Evolutionary conservation across 2,329 filamentous ascomycete species (phyloP), one percentile per base, ranked within the genome.

Genomic region (Cladobotryum mycophilum): DNA sequence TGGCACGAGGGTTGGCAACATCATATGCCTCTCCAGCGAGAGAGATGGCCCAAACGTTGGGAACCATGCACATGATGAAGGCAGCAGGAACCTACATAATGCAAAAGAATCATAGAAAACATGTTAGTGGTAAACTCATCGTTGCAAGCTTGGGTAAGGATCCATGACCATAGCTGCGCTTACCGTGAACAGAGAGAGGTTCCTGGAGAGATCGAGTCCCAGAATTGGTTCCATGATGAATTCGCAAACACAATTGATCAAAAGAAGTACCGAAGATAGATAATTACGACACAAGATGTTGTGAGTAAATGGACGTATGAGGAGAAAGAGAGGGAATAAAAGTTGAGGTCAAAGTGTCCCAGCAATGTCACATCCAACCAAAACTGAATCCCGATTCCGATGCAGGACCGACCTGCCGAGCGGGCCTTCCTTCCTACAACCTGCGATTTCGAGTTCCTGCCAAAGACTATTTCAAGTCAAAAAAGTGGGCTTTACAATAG

Each of bases 51-150:
- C 72, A 70, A 12, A 55, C 41, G 41, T 73, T 66, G 3, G 73
- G 70, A 17, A 65, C 25, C 41, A 69, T 53, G 47, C 63, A 62
- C 18, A 69, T 52, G 47, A 66, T 9, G 47, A 73, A 67, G 22
- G 68, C 71, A 1, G 58, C 70, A 5, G 73, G 73, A 40, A 76
- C 63, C 73, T 73, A 44, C 1, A 34, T 22, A 20, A 30, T 7
- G 13, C 25, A 15, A n/a, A 25, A 4, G 15, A 49, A 35, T 45
- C n/a, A 35, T 30, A 30, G 9, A 30, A 30, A 30, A 14, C 37
- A 34, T 33, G 18, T 41, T 6, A 30, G 25, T 6, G 3, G 25
- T 30, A 6, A 30, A 30, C 25, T 30, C 25, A 30, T 30, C 25
- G 8, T 6, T 30, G 25, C 25, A 30, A 11, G 25, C 9, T 30